Evolutionary conservation across 371 early-diverging fungal species (phyloP).

Genomic region (Mucor mucedo): DNA sequence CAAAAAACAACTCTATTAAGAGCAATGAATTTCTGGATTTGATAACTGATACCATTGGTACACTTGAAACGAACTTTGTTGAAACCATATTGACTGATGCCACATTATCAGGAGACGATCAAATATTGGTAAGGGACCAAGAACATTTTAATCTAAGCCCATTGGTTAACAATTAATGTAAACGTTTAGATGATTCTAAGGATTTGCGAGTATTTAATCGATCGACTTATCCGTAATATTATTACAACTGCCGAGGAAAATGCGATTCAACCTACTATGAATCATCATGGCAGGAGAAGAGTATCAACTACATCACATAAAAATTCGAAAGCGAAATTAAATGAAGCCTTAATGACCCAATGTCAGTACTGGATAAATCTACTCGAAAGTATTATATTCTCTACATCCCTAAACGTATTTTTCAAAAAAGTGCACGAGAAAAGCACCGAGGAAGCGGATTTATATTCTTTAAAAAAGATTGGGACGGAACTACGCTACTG

Average conservation of each 20-base stretch:
- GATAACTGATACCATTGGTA: constrained; percentile 12
- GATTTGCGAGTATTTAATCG: constrained; percentile 38
- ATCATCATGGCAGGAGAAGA: constrained; percentile 8
- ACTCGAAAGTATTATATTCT: constrained; percentile 6
- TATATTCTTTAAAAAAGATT: background rate
- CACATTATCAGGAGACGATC: background rate
- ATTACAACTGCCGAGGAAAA: constrained; percentile 18
- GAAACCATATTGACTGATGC: constrained; percentile 5
- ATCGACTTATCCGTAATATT: constrained; percentile 26
- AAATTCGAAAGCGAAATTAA: constrained; percentile 14
- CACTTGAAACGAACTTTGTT: constrained; percentile 14
- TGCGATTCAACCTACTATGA: background rate
- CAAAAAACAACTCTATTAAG: background rate
- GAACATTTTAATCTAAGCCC: background rate
- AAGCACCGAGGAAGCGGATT: background rate
- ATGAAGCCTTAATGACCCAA: constrained; percentile 13
- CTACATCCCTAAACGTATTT: background rate
- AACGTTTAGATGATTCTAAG: constrained; percentile 22
- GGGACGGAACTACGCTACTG: constrained; percentile 34
- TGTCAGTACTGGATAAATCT: constrained; percentile 14
- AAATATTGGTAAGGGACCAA: background rate
- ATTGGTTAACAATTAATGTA: background rate
- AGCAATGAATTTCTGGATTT: constrained; percentile 12
- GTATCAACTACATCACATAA: constrained; percentile 14
- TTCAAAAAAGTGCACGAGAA: background rate